Conservation (phyloP, 2,329 filamentous ascomycete species). For the Fusarium aywerte region DNA sequence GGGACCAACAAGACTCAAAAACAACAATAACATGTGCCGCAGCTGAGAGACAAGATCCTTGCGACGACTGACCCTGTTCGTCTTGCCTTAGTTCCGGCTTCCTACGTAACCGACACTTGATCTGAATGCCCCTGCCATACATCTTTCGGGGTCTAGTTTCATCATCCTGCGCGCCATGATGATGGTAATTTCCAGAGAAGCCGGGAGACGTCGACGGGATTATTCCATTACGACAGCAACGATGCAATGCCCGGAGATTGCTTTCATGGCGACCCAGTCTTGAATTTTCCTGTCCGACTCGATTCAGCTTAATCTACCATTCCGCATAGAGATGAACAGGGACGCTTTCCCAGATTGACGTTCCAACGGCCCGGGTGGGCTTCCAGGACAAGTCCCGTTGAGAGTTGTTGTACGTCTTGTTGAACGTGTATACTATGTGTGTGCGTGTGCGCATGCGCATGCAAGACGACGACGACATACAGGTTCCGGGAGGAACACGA, state of each 20-base stretch:
- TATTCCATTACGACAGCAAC: conserved; percentile 40
- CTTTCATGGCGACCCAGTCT: conserved; percentile 30
- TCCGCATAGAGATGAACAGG: conserved; percentile 38
- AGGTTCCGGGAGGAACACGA: conserved; percentile 31
- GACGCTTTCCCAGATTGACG: conserved; percentile 37
- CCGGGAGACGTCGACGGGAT: conserved; percentile 30
- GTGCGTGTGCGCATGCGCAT: conserved; percentile 14
- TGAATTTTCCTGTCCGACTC: conserved; percentile 21
- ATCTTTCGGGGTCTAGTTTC: conserved; percentile 37
- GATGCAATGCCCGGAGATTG: conserved; percentile 44
- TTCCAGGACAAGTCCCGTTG: conserved; percentile 36
- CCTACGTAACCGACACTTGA: conserved; percentile 29
- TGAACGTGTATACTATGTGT: conserved; percentile 4
- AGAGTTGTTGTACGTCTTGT: conserved; percentile 32
- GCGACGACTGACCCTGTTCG: conserved; percentile 3
- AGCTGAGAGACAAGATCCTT: neutral
- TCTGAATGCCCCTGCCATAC: conserved; percentile 30
- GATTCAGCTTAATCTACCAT: conserved; percentile 33
- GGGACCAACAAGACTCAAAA: conserved; percentile 4
- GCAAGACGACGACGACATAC: conserved; percentile 11
- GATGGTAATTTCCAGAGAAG: conserved; percentile 43
- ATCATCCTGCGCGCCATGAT: conserved; percentile 39
- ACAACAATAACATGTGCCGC: neutral
- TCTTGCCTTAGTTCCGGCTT: conserved; percentile 25
- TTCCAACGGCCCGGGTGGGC: conserved; percentile 42